Percentiles rank a stretch among this genome's conserved stretches.
These are phyloP conservation scores for Arabidopsis suecica DNA, from an alignment of 345 rosid genomes.

Conservation along the genomic window DNA sequence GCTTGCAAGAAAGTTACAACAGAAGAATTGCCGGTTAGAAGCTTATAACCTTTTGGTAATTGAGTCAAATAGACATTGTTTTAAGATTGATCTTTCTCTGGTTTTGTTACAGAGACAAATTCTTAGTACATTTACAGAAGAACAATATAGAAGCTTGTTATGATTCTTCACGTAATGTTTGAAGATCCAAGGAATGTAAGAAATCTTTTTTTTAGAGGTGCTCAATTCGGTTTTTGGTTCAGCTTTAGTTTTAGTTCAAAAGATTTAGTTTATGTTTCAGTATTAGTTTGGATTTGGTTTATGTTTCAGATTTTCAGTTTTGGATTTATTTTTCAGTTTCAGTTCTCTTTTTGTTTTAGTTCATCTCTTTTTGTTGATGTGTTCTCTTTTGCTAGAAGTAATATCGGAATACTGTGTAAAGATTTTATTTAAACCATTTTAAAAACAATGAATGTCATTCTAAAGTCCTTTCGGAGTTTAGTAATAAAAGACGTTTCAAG, in stretches of 20 bases:
- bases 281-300: too few species aligned
- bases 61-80: constrained; percentile 2
- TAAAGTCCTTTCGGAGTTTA: background rate
- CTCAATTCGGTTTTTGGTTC: too few species aligned
- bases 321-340: too few species aligned
- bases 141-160: constrained; percentile 4
- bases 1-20: constrained; percentile 37
- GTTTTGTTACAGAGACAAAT: constrained; percentile 34
- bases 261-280: too few species aligned
- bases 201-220: too few species aligned
- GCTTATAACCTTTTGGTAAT: background rate
- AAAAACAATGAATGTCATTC: background rate
- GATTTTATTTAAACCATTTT: background rate
- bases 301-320: too few species aligned
- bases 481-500: background rate
- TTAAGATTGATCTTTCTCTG: constrained; percentile 8
- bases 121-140: constrained; percentile 1
- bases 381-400: background rate
- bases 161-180: constrained; percentile 13
- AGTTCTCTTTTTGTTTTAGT: too few species aligned
- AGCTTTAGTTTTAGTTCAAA: too few species aligned
- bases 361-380: too few species aligned
- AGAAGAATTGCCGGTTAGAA: constrained; percentile 49
- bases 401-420: background rate
- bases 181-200: constrained; percentile 10